Base-by-base conservation (phyloP, 2,329 filamentous ascomycete species). In the Chalaropsis ovoidea region DNA sequence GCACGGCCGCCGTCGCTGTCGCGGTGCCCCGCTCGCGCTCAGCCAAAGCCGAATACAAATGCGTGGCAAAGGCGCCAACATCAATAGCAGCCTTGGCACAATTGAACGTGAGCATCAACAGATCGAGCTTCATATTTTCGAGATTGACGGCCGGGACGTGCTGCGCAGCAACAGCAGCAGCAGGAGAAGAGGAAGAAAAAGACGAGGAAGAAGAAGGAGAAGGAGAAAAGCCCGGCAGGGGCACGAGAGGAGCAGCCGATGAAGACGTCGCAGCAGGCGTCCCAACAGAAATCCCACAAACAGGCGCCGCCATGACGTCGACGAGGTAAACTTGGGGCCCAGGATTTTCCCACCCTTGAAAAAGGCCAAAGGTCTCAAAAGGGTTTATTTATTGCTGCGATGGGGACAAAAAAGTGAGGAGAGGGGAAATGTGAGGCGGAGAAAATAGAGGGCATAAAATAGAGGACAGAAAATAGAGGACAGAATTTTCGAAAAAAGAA, bases 31-130 rank as follows among this genome's bases (percentile, higher is more conserved):
- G 79, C 68, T 79, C 74, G 73, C 79, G 79, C 68, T 79, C 74
- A 67, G 73, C 75, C 66, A 94, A 81, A 24, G 80, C 79, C 69
- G 75, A 73, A 72, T 87, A 84, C 69, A 96, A 78, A 71, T 91
- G 86, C 11, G 82, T 77, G 15, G 88, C 86, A 71, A 96, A 90
- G 63, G 84, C 79, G 45, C 85, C 78, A 24, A 85, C 79, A 70
- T 92, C 81, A 71, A 96, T 84, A 8, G 85, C 76, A 64, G 80
- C 80, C 70, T 89, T 88, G 41, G 82, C 93, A 72, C 90, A 95
- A 74, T 97, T 97, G 79, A 94, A 96, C 11, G 92, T 95, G 64
- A 96, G 76, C 69, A 95, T 81, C 71, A 95, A 87, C 65, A 91
- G 76, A 71, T 86, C 84, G 65, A 95, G 79, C 47, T 39, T 56